Evolutionary conservation across 2,329 filamentous ascomycete species (phyloP), one percentile per base, ranked within the genome.

Genomic region (Clonostachys byssicola): DNA sequence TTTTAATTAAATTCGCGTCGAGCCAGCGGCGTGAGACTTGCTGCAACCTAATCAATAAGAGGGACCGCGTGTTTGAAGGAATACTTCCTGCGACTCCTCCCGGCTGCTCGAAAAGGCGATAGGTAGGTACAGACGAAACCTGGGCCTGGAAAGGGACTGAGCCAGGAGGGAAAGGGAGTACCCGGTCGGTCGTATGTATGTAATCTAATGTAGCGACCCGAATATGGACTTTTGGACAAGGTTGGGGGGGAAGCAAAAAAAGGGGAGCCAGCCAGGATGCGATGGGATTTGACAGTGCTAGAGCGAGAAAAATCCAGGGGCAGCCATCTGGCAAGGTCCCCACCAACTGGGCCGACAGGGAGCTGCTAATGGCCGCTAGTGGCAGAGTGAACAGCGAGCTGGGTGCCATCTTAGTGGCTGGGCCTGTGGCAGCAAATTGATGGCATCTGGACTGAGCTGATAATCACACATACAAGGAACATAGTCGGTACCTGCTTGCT

Each of bases 1-100:
- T 47, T 47, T 43, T 50, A 67, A 68, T 68, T 65, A 61, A 62
- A 63, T 60, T 61, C 62, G 62, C 63, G 57, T 63, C 56, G 52
- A 47, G 38, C 38, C 38, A 42, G 23, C 23, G 23, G 23, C 23
- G 23, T 30, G 23, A 30, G 23, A 30, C 23, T 30, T 30, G 23
- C 23, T 30, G 23, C 23, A 30, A 30, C 23, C 23, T 30, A 30
- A 30, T 30, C 23, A 30, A 30, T 30, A 30, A 30, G 23, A 30
- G 23, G 23, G 23, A 30, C 23, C 36, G 36, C 17, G 17, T n/a
- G 36, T 13, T n/a, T n/a, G 14, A n/a, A n/a, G 36, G n/a, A 40
- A 40, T 40, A 40, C n/a, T 40, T n/a, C 36, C 14, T 40, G 12
- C 36, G 36, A 17, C 17, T n/a, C 36, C 14, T 41, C 12, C 40